A percentile compares a stretch with the other conserved stretches of the same genome.
Conservation (phyloP, 2,329 filamentous ascomycete species). For the Clonostachys chloroleuca region DNA sequence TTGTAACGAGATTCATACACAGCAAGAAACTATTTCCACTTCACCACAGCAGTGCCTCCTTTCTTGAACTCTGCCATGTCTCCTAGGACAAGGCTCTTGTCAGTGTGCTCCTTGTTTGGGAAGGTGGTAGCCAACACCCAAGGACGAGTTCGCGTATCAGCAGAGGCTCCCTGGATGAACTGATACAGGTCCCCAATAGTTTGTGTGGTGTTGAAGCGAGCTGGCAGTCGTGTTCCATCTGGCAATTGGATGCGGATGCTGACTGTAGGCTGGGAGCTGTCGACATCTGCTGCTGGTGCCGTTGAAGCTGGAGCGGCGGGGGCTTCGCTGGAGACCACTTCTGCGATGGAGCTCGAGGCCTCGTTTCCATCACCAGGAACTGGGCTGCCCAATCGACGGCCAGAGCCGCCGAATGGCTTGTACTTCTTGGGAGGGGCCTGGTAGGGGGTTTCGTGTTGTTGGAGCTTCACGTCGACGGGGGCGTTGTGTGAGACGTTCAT, state of each 20-base stretch:
- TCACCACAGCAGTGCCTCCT: conserved; percentile 61
- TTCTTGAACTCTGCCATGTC: conserved; percentile 63
- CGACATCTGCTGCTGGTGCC: conserved; percentile 31
- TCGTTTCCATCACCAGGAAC: conserved; percentile 54
- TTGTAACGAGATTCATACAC: too few species aligned
- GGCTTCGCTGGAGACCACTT: not conserved
- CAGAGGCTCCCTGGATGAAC: conserved; percentile 64
- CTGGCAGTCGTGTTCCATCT: conserved; percentile 72
- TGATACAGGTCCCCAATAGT: conserved; percentile 75
- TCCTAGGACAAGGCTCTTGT: conserved; percentile 54
- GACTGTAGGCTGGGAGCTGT: conserved; percentile 63
- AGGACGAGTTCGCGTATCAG: conserved; percentile 48
- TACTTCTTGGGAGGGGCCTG: conserved; percentile 69
- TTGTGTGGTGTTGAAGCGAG: conserved; percentile 75
- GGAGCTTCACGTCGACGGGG: conserved; percentile 73
- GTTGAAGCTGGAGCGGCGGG: conserved; percentile 13
- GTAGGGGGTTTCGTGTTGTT: conserved; percentile 70
- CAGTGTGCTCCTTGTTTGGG: conserved; percentile 74
- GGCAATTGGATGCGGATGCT: conserved; percentile 74
- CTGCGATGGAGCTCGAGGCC: conserved; percentile 1
- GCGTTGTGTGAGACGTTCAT: conserved; percentile 74
- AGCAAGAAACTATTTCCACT: conserved; percentile 34
- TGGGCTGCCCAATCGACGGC: conserved; percentile 72
- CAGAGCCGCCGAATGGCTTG: conserved; percentile 68
- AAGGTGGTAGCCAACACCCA: conserved; percentile 82